Evolutionary conservation across 140 eudicot genomes (phyloP), one percentile per base, ranked within the genome.

Genomic region (Stevia rebaudiana): DNA sequence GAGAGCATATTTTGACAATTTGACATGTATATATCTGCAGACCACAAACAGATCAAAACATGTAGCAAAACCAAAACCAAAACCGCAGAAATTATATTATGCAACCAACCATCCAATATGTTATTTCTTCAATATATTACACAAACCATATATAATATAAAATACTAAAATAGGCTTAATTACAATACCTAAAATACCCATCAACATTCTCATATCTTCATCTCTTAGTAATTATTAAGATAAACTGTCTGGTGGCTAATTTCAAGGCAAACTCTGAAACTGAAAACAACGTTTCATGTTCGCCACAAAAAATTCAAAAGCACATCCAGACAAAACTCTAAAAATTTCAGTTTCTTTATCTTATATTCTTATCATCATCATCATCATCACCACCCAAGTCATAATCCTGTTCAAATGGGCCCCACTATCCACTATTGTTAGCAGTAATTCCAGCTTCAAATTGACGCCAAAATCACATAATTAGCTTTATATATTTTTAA

Each of bases 381-480:
- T 54, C 54, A 40, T 10, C 55, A 54, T 28, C 61, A 54, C 39
- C 61, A 25, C 39, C 21, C 40, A 54, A 25, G 61, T 54, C 41
- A 28, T 40, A 56, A 33, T 56, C 63, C 63, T 56, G 30, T 31
- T 56, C 54, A 48, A 18, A 17, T 48, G 28, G 28, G 0, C 8
- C 9, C 58, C 13, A 33, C 24, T 56, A 74, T 69, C 77, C 80
- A 76, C 84, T 69, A 77, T 62, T 70, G 94, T 90, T 82, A 84
- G 86, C 35, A 63, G 90, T 73, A 82, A 82, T 36, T 67, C 63
- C 74, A 78, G 95, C 63, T 90, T 77, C 78, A 43, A 70, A 86
- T 79, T 48, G 86, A 84, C 71, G 87, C 97, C 95, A 78, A 80
- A 83, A 84, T 79, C 77, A 84, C 85, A 46, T 51, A 41, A 76